A percentile compares a stretch with the other conserved stretches of the same genome.
These are phyloP conservation scores for Solanum aculeatissimum DNA, from an alignment of 305 asterid species.

Conservation along the genomic window DNA sequence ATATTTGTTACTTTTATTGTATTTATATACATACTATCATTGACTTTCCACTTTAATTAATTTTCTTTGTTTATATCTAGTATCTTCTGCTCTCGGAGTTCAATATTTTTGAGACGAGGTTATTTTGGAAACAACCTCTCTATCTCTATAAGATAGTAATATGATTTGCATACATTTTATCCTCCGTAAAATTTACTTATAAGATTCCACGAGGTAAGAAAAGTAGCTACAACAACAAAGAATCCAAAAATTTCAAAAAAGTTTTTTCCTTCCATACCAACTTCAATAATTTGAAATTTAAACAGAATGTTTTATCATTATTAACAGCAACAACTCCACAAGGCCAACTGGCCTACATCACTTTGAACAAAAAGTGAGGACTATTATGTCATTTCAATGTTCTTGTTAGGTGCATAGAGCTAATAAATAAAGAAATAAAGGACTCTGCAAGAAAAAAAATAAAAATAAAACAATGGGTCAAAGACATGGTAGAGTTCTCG, in stretches of 20 bases:
- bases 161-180: too few relatives aligned
- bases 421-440: neutral
- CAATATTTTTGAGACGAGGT: too few relatives aligned
- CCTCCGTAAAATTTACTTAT: too few relatives aligned
- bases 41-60: too few relatives aligned
- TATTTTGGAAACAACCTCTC: too few relatives aligned
- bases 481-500: constrained; percentile 1
- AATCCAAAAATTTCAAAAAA: too few relatives aligned
- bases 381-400: neutral
- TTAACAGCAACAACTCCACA: neutral
- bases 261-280: neutral
- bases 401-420: neutral
- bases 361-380: neutral
- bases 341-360: neutral
- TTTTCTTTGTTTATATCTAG: too few relatives aligned
- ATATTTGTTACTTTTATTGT: too few relatives aligned
- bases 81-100: too few relatives aligned
- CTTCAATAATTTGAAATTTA: neutral
- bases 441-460: neutral
- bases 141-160: too few relatives aligned
- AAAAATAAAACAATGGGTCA: neutral
- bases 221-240: neutral
- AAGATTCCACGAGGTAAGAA: too few relatives aligned
- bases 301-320: neutral
- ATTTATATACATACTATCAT: too few relatives aligned